Evolutionary conservation across 164 flowering plant genomes (phyloP), one percentile per base, ranked within the genome.

Genomic region (Platanus orientalis): DNA sequence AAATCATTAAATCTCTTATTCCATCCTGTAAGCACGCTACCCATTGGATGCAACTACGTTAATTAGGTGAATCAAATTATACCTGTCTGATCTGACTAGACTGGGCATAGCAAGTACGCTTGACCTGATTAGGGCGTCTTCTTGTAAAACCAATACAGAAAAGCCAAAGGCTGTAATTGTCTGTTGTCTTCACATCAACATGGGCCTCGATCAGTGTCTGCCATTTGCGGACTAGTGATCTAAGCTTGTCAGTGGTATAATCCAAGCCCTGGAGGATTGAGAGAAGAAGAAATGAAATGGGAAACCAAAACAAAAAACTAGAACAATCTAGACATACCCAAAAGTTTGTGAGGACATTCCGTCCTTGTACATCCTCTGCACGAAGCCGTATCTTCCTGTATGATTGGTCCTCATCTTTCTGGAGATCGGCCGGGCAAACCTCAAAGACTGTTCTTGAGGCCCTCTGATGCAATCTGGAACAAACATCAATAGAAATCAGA

Each of bases 351-450:
- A 47, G 51, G 9, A 47, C 51, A 47, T 47, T 47, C 21, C 51
- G 21, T 47, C 51, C 51, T n/a, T 47, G 51, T 17, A 47, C 51
- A n/a, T 47, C 51, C 51, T 47, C 51, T 47, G 51, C 51, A n/a
- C 51, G 51, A 23, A 47, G 51, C 3, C 51, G 51, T 4, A 47
- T 47, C 51, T 47, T 47, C 19, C 51, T 47, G 51, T 47, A 47
- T 17, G n/a, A n/a, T n/a, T n/a, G n/a, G n/a, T n/a, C n/a, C n/a
- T n/a, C n/a, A n/a, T n/a, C n/a, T n/a, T n/a, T n/a, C n/a, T n/a
- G n/a, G n/a, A n/a, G n/a, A n/a, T n/a, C n/a, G n/a, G n/a, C n/a
- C n/a, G n/a, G n/a, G n/a, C n/a, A n/a, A n/a, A n/a, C n/a, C n/a
- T n/a, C n/a, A n/a, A n/a, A 42, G 16, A 2, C 47, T 42, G 17